These are phyloP conservation scores for Tetracladium maxilliforme DNA, from an alignment of 2,329 filamentous ascomycete species.

Conservation along the genomic window DNA sequence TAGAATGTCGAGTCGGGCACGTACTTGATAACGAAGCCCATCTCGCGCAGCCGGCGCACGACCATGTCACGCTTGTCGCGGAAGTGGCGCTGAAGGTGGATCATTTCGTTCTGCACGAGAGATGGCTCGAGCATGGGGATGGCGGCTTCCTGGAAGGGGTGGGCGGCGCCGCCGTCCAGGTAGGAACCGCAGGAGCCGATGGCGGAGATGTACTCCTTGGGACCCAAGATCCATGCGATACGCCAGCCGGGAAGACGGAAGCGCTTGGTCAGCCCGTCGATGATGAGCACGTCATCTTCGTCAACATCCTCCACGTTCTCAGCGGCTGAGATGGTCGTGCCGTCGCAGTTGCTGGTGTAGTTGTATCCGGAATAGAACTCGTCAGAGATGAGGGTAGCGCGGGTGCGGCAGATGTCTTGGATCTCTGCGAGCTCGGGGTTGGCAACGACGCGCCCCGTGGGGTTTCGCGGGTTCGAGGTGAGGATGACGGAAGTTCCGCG, in stretches of 20 bases:
- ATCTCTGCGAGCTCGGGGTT: constrained; percentile 81
- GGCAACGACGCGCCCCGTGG: constrained; percentile 74
- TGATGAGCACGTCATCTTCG: constrained; percentile 81
- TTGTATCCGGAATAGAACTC: constrained; percentile 97
- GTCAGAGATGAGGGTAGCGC: constrained; percentile 85
- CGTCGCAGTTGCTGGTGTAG: constrained; percentile 86
- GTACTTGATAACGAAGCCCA: constrained; percentile 76
- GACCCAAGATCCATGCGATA: constrained; percentile 90
- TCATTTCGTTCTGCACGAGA: constrained; percentile 75
- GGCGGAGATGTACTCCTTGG: constrained; percentile 91
- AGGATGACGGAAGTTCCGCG: constrained; percentile 78
- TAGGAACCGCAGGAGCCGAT: constrained; percentile 88
- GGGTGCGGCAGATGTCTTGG: constrained; percentile 81
- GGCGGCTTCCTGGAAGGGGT: constrained; percentile 89
- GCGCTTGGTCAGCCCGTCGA: constrained; percentile 91
- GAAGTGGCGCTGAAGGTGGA: constrained; percentile 80
- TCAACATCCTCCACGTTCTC: constrained; percentile 85
- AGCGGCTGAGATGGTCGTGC: constrained; percentile 74
- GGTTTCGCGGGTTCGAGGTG: constrained; percentile 91
- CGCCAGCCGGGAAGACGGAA: constrained; percentile 95
- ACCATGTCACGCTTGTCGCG: constrained; percentile 85
- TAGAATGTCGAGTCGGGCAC: constrained; percentile 91
- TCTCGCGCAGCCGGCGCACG: constrained; percentile 60
- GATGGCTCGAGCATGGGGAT: constrained; percentile 82
- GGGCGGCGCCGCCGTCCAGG: constrained; percentile 86